Evolutionary conservation across 2,329 filamentous ascomycete species (phyloP), one percentile per base, ranked within the genome.

Genomic region (Taxawa tesnikishii): DNA sequence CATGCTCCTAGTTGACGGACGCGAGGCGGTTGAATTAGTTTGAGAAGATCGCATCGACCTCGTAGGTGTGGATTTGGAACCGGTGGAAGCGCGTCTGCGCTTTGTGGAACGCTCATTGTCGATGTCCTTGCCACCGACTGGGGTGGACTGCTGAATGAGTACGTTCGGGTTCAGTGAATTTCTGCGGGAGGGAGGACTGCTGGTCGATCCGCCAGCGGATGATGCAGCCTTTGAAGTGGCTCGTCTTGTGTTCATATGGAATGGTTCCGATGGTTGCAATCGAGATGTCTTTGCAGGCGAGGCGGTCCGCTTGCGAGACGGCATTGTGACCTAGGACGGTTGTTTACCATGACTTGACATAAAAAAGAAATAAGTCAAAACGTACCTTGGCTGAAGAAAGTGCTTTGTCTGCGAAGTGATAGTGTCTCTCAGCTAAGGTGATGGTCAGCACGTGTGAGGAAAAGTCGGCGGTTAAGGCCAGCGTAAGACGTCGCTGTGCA

Each of bases 161-260:
- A n/a, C n/a, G n/a, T 36, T 36, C 5, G 34, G 32, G 12, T 28
- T 26, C 8, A 37, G 19, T 10, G 34, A 37, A 21, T 30, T 30
- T n/a, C 34, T 31, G 9, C 34, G 30, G 17, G 30, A 8, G 8
- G 8, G 19, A 8, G 19, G 19, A 23, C 19, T 23, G 19, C 2
- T 23, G 19, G 19, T 37, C 13, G 33, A 35, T 4, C 33, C 33
- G 8, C 33, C 33, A 16, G 28, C 31, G 7, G 34, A 37, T 7
- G 34, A 36, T 16, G n/a, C 15, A 15, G 34, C 31, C 24, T 37
- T 37, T 14, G 34, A 37, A 11, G 34, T 46, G 23, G 41, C 42
- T 28, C 44, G 41, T 24, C 62, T 55, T 31, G 61, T 65, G 36
- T 57, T 65, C 62, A 67, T 67, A 48, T 63, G 60, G 45, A 63